phyloP scores from a whole-genome alignment of 441 rosid genomes.

The California macrophylla region DNA sequence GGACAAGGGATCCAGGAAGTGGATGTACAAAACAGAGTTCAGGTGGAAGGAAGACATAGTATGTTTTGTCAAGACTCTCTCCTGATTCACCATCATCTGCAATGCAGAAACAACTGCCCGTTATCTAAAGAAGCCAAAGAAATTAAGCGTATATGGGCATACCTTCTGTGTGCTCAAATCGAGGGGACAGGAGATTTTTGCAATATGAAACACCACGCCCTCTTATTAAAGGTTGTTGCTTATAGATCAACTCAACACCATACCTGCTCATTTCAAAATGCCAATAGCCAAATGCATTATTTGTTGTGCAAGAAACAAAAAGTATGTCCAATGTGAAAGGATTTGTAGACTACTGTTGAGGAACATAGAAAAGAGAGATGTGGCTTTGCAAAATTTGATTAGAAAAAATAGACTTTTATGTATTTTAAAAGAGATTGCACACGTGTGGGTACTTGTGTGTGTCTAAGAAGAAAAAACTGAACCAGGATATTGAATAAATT shows the following conservation, averaged over 20 bases:
- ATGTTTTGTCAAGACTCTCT: constrained; percentile 73
- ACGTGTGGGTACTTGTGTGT: neutral
- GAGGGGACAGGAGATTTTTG: constrained; percentile 92
- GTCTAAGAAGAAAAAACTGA: neutral
- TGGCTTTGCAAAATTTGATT: constrained; percentile 34
- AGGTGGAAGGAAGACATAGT: constrained; percentile 92
- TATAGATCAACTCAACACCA: constrained; percentile 74
- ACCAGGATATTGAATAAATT: neutral
- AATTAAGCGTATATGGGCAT: neutral
- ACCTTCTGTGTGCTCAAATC: constrained; percentile 88
- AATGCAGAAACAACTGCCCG: constrained; percentile 10
- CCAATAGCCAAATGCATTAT: constrained; percentile 40
- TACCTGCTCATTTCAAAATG: constrained; percentile 53
- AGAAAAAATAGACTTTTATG: constrained; percentile 4
- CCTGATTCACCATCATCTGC: constrained; percentile 60
- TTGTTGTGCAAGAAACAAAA: constrained; percentile 43
- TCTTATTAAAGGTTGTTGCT: constrained; percentile 77
- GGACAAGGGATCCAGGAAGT: constrained; percentile 84
- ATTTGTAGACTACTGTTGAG: constrained; percentile 23
- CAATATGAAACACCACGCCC: constrained; percentile 98
- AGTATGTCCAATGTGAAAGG: constrained; percentile 39
- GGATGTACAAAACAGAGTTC: constrained; percentile 93
- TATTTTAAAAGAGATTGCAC: neutral
- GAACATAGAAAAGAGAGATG: neutral
- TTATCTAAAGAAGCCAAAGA: constrained; percentile 20